Conservation (phyloP, 495 filamentous ascomycete species). For the Oidiodendron maius region DNA sequence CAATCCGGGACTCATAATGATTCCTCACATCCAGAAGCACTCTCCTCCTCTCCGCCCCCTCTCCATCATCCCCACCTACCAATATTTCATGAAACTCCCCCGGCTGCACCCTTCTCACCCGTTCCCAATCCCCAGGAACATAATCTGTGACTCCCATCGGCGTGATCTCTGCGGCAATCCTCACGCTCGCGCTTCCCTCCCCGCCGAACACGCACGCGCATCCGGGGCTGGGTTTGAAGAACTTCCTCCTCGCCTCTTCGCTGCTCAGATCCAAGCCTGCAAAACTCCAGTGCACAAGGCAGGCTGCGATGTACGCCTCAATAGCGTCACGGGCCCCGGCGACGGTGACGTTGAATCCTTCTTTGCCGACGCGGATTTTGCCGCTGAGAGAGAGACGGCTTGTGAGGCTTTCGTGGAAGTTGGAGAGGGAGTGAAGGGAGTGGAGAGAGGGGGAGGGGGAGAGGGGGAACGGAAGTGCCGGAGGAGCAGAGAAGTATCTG, state of each 20-base stretch:
- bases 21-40: conserved; percentile 22
- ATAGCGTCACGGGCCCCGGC: conserved; percentile 16
- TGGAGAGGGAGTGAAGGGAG: background rate
- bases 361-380: conserved; percentile 18
- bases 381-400: conserved; percentile 10
- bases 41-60: conserved; percentile 3
- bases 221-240: conserved; percentile 20
- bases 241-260: conserved; percentile 1
- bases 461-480: conserved; percentile 2
- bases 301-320: conserved; percentile 15
- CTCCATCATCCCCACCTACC: background rate
- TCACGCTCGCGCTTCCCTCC: conserved; percentile 2
- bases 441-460: background rate
- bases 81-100: conserved; percentile 19
- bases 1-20: conserved; percentile 24
- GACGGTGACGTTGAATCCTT: conserved; percentile 25
- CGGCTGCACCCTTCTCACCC: conserved; percentile 11
- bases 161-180: conserved; percentile 18
- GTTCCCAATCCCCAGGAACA: conserved; percentile 14
- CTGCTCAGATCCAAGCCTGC: conserved; percentile 9
- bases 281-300: conserved; percentile 20
- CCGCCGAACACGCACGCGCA: conserved; percentile 20
- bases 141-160: conserved; percentile 23
- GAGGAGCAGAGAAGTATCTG: conserved; percentile 15
- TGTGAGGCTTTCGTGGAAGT: conserved; percentile 12